Evolutionary conservation across 2,329 filamentous ascomycete species (phyloP), one percentile per base, ranked within the genome.

Genomic region (Aureobasidium pullulans): DNA sequence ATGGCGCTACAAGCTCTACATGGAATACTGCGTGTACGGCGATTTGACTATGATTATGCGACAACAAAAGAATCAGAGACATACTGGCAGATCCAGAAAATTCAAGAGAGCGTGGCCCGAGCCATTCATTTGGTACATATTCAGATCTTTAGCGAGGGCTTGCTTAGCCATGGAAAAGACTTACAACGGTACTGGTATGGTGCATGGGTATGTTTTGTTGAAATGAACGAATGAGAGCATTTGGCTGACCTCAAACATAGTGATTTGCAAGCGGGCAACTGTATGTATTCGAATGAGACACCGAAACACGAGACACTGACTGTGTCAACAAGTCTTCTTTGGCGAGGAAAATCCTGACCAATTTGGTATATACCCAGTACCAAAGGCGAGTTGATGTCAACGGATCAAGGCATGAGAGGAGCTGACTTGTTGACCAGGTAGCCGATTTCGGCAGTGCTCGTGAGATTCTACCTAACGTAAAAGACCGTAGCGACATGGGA

Each of bases 101-200:
- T n/a, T 28, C 7, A 9, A n/a, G 11, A 47, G 29, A 58, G 34
- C 28, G 8, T 29, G 48, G 1, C 19, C 54, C 3, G 54, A 58
- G 13, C 28, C 42, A 6, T 58, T 58, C 16, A 11, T 58, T 10
- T 58, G 54, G 54, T 40, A 48, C 4, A 29, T 47, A 32, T 58
- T 58, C 16, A 43, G 49, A 15, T 40, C 43, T 4, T 28, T 58
- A 16, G 46, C 54, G 6, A 47, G 49, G 44, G 54, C 43, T 9
- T 47, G 42, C 13, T 15, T 32, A 3, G 54, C 19, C 3, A 48
- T 58, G 54, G 23, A 58, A 15, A 15, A 3, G 3, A 11, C 44
- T 13, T 36, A 44, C 6, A 48, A 11, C 10, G 3, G 3, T 0
- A 10, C 1, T 1, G 53, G 53, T 4, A 8, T 44, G 29, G 23